Percentiles rank a stretch among this genome's conserved stretches.
These are phyloP conservation scores for Clavispora vitiphila DNA, from an alignment of 805 yeast genomes.

Conservation along the genomic window DNA sequence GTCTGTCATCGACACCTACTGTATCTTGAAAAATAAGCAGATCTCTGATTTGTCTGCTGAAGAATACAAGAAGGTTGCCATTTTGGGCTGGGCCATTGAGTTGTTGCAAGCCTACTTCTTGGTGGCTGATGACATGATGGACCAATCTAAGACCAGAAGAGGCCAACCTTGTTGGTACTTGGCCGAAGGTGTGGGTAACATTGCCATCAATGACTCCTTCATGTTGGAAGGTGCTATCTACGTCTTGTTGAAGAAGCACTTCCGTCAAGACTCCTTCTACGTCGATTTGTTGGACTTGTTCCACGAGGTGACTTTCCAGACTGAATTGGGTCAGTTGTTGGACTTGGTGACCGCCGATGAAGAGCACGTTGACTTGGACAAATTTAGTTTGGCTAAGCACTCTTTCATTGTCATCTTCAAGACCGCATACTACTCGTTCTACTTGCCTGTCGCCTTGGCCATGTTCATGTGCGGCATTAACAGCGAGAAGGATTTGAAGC, in stretches of 20 bases:
- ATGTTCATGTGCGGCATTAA: constrained; percentile 86
- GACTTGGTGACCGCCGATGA: constrained; percentile 98
- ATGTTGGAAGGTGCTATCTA: constrained; percentile 95
- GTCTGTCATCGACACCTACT: constrained; percentile 90
- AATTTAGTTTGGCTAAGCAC: constrained; percentile 84
- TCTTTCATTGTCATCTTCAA: constrained; percentile 93
- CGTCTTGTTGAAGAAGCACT: constrained; percentile 80
- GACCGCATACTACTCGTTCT: constrained; percentile 96
- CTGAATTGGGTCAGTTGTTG: constrained; percentile 93
- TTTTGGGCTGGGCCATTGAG: constrained; percentile 94
- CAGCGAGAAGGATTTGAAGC: constrained; percentile 70
- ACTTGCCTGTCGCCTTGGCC: constrained; percentile 94
- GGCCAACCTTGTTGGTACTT: constrained; percentile 99
- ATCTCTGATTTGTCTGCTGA: constrained; percentile 50
- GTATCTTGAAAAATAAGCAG: constrained; percentile 62
- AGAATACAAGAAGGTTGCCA: constrained; percentile 79
- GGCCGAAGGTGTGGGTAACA: constrained; percentile 72
- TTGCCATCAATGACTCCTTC: constrained; percentile 96
- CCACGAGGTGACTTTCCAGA: constrained; percentile 96
- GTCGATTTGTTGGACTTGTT: constrained; percentile 87
- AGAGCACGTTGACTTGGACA: constrained; percentile 81
- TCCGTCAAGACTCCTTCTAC: constrained; percentile 76
- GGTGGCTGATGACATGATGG: constrained; percentile 99
- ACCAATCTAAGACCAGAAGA: constrained; percentile 90
- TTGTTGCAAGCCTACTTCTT: constrained; percentile 92